These are phyloP conservation scores for Teratosphaeria epicoccoides DNA, from an alignment of 2,329 filamentous ascomycete species.

Conservation along the genomic window DNA sequence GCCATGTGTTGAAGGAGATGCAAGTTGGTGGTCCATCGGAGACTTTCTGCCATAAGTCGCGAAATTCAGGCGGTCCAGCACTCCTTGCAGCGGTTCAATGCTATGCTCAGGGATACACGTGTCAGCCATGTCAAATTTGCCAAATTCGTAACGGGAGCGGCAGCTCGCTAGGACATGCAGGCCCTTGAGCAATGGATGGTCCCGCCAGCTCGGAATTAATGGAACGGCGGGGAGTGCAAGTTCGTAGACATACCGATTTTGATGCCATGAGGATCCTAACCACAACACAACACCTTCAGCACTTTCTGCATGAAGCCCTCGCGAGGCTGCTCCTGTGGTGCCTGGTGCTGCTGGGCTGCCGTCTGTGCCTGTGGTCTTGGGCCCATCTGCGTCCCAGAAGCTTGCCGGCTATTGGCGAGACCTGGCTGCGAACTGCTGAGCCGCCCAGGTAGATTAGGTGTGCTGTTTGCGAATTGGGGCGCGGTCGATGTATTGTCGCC, in stretches of 20 bases:
- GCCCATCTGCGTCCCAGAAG: conserved; percentile 35
- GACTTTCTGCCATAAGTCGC: background rate
- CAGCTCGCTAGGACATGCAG: background rate
- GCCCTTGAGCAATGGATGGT: background rate
- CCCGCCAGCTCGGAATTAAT: background rate
- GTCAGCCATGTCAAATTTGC: background rate
- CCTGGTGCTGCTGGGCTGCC: conserved; percentile 33
- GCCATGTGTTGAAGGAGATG: background rate
- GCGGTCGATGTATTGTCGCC: conserved; percentile 71
- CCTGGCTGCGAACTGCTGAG: conserved; percentile 6
- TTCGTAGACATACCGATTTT: background rate
- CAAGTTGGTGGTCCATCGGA: background rate
- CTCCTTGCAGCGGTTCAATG: background rate
- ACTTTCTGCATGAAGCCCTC: conserved; percentile 81
- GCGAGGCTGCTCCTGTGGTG: conserved; percentile 50
- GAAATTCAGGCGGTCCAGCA: background rate
- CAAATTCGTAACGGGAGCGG: no score
- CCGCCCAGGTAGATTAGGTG: conserved; percentile 40
- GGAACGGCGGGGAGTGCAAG: background rate
- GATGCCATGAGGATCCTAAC: conserved; percentile 30
- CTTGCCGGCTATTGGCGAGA: conserved; percentile 5
- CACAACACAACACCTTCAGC: conserved; percentile 86
- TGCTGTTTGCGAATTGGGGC: conserved; percentile 93
- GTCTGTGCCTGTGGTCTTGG: conserved; percentile 11
- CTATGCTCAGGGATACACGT: background rate